Percentiles rank a stretch among this genome's conserved stretches.
Evolutionary conservation across 164 flowering plant genomes (phyloP).

Genomic region (Warburgia ugandensis): DNA sequence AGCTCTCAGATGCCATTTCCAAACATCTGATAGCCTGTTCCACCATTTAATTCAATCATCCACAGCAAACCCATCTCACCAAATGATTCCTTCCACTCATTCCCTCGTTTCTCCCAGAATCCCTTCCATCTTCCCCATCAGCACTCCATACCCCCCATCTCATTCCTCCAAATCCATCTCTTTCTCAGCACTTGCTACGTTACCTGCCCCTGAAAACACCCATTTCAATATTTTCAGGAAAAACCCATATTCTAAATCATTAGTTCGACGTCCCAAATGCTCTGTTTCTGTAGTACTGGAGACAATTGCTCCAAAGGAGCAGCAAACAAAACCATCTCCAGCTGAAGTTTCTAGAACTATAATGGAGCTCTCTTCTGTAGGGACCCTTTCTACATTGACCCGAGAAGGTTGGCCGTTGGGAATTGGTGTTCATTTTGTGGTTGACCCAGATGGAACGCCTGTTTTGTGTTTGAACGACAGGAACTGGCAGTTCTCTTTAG

Average conservation of each 20-base stretch:
- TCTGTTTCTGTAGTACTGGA: constrained; percentile 50
- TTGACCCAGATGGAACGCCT: constrained; percentile 65
- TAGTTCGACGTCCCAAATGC: constrained; percentile 36
- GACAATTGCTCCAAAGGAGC: constrained; percentile 11
- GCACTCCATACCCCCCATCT: constrained; percentile 5
- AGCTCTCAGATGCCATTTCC: too few species aligned
- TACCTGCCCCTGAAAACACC: too few species aligned
- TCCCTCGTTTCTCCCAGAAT: constrained; percentile 18
- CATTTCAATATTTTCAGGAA: constrained; percentile 17
- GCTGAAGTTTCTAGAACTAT: constrained; percentile 88
- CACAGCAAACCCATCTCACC: too few species aligned
- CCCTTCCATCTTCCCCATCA: constrained; percentile 13
- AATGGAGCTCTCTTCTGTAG: constrained; percentile 69
- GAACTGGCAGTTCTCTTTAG: constrained; percentile 20
- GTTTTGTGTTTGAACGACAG: constrained; percentile 48
- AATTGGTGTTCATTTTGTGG: constrained; percentile 65
- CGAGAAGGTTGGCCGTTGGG: constrained; percentile 76
- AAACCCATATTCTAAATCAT: constrained; percentile 21
- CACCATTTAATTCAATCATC: too few species aligned
- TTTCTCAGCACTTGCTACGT: too few species aligned
- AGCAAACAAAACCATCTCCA: constrained; percentile 49
- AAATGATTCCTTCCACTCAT: constrained; percentile 2
- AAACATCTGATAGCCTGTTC: too few species aligned
- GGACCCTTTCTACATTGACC: constrained; percentile 62
- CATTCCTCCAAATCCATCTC: constrained; percentile 11